A percentile compares a stretch with the other conserved stretches of the same genome.
Conservation (phyloP, 148 eudicot genomes). For the Silene uniflora region DNA sequence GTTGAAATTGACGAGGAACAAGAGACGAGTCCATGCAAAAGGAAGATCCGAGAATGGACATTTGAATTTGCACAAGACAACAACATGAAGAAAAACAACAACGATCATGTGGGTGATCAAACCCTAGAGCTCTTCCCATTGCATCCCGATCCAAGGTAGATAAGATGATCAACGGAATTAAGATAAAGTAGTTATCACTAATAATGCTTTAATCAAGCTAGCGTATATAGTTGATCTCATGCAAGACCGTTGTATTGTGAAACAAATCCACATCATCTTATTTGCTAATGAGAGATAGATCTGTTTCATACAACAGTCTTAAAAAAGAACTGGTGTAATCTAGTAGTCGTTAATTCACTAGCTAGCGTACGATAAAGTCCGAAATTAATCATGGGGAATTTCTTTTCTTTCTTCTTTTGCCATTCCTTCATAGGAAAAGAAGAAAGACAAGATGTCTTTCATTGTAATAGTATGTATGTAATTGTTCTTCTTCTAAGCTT, state of each 20-base stretch:
- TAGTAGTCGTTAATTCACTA: conserved; percentile 1
- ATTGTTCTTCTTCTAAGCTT: background rate
- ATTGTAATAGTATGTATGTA: conserved; percentile 19
- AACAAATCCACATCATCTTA: background rate
- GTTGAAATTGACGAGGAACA: conserved; percentile 31
- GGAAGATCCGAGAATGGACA: conserved; percentile 61
- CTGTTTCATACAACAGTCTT: background rate
- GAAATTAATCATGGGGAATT: conserved; percentile 9
- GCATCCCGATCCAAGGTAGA: conserved; percentile 77
- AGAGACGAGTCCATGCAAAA: conserved; percentile 57
- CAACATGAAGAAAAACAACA: conserved; percentile 14
- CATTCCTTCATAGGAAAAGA: conserved; percentile 40
- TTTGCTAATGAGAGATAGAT: background rate
- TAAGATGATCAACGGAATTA: conserved; percentile 32
- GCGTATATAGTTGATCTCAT: background rate
- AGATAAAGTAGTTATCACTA: background rate
- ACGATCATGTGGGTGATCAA: conserved; percentile 43
- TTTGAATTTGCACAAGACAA: conserved; percentile 42
- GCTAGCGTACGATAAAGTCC: background rate
- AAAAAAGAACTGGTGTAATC: background rate
- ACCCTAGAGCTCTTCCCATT: conserved; percentile 88
- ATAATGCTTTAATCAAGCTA: conserved; percentile 8
- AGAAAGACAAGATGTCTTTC: conserved; percentile 51
- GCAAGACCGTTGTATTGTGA: background rate
- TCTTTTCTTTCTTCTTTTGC: conserved; percentile 43